These are phyloP conservation scores for Aspergillus intermedius DNA, from an alignment of 2,329 filamentous ascomycete genomes.

Conservation along the genomic window DNA sequence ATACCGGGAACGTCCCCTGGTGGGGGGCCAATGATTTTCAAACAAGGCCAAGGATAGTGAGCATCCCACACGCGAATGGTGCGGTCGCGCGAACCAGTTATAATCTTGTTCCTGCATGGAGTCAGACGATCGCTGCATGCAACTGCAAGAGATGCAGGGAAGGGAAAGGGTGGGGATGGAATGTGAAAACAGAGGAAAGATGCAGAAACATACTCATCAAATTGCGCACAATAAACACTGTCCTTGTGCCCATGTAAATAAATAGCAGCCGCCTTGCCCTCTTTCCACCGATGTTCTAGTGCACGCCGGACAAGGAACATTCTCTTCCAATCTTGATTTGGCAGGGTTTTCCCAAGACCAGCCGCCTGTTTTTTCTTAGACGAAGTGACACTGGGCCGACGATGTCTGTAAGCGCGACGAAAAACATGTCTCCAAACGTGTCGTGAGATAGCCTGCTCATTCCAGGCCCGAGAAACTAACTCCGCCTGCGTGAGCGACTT, in stretches of 20 bases:
- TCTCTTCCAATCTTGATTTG: conserved; percentile 73
- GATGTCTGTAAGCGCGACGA: conserved; percentile 46
- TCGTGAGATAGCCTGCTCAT: conserved; percentile 47
- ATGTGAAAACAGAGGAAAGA: not conserved
- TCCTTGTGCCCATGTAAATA: conserved; percentile 92
- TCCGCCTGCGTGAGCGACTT: conserved; percentile 50
- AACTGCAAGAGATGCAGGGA: not conserved
- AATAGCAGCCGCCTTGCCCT: conserved; percentile 69
- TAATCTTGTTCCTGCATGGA: conserved; percentile 71
- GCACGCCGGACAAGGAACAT: conserved; percentile 73
- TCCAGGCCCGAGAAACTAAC: conserved; percentile 53
- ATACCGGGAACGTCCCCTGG: conserved; percentile 42
- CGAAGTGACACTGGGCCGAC: conserved; percentile 29
- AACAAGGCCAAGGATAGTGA: conserved; percentile 70
- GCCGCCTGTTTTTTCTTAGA: conserved; percentile 44
- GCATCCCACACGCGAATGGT: conserved; percentile 97
- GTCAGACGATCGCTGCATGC: conserved; percentile 27
- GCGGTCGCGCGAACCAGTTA: conserved; percentile 90
- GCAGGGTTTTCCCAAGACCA: conserved; percentile 49
- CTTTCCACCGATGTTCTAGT: conserved; percentile 72
- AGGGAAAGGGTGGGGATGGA: too few species aligned
- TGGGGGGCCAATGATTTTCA: conserved; percentile 75
- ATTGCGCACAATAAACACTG: conserved; percentile 96
- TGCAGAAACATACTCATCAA: conserved; percentile 68
- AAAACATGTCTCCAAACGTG: conserved; percentile 61